phyloP scores from a whole-genome alignment of 1,284 basidiomycete genomes.

The Butyriboletus appendiculatus region DNA sequence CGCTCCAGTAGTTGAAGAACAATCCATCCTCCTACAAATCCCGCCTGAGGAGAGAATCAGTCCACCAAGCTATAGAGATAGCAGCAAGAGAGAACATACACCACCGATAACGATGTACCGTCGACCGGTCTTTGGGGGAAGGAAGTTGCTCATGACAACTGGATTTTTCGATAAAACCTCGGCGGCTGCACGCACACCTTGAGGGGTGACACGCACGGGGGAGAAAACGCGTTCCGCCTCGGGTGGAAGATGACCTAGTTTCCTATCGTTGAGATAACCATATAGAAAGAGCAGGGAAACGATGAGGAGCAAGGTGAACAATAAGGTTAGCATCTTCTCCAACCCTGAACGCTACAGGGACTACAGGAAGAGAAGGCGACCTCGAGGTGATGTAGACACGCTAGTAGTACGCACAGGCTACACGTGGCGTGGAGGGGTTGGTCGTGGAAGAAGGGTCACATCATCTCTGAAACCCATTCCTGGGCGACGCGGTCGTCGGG shows the following conservation, averaged over 20 bases:
- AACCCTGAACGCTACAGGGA: not conserved
- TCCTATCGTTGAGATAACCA: conserved; percentile 50
- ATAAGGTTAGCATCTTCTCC: conserved; percentile 16
- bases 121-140: conserved; percentile 55
- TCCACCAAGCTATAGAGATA: not conserved
- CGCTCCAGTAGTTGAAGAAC: conserved; percentile 63
- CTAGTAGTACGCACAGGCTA: not conserved
- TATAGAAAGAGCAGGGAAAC: conserved; percentile 40
- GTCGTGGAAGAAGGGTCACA: not conserved
- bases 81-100: conserved; percentile 35
- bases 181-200: conserved; percentile 41
- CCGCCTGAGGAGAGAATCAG: conserved; percentile 45
- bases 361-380: not conserved
- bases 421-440: not conserved
- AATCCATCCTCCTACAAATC: conserved; percentile 77
- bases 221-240: conserved; percentile 44
- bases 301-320: conserved; percentile 9
- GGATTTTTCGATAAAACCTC: conserved; percentile 38
- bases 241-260: conserved; percentile 46
- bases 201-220: conserved; percentile 45
- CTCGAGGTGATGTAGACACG: not conserved
- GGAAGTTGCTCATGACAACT: conserved; percentile 27
- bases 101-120: conserved; percentile 59
- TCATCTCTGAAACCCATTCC: too few species aligned
- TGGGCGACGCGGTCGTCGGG: too few species aligned